A percentile compares a stretch with the other conserved stretches of the same genome.
Evolutionary conservation across 106 monocot genomes (phyloP).

Genomic region (Acanthochlamys bracteata): DNA sequence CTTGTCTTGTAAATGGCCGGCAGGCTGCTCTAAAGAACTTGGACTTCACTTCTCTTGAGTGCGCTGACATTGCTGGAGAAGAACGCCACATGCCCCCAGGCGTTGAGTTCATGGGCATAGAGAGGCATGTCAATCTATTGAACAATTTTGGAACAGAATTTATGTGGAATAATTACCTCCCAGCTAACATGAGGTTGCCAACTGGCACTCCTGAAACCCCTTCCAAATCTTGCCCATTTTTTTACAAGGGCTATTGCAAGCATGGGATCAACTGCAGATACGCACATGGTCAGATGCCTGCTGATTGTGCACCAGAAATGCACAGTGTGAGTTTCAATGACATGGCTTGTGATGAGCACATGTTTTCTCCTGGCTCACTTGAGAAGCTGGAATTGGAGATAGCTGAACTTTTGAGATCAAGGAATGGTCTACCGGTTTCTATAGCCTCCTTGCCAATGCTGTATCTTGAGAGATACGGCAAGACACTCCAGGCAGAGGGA

Average conservation of each 20-base stretch:
- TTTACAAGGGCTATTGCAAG: conserved; percentile 60
- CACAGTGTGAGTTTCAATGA: conserved; percentile 6
- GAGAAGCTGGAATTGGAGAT: conserved; percentile 75
- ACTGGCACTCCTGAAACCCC: conserved; percentile 14
- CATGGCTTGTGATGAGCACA: conserved; percentile 12
- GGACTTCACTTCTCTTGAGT: conserved; percentile 8
- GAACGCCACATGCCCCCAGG: conserved; percentile 7
- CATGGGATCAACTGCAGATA: conserved; percentile 63
- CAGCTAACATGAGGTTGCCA: conserved; percentile 20
- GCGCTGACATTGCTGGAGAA: conserved; percentile 7
- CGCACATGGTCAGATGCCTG: conserved; percentile 27
- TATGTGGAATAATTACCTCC: conserved; percentile 10
- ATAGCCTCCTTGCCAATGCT: conserved; percentile 66
- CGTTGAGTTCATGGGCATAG: conserved; percentile 8
- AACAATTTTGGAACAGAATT: conserved; percentile 2
- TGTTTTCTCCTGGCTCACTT: conserved; percentile 25
- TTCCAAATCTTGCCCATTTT: conserved; percentile 49
- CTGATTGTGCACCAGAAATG: conserved; percentile 8
- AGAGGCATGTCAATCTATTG: conserved; percentile 10
- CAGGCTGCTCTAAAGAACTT: conserved; percentile 4
- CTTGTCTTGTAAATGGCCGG: conserved; percentile 9
- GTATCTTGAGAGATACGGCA: conserved; percentile 75
- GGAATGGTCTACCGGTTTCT: conserved; percentile 46
- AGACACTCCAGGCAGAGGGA: conserved; percentile 67
- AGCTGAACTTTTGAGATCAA: conserved; percentile 46